These are phyloP conservation scores for Mycena haematopus DNA, from an alignment of 768 basidiomycete genomes.

Conservation along the genomic window DNA sequence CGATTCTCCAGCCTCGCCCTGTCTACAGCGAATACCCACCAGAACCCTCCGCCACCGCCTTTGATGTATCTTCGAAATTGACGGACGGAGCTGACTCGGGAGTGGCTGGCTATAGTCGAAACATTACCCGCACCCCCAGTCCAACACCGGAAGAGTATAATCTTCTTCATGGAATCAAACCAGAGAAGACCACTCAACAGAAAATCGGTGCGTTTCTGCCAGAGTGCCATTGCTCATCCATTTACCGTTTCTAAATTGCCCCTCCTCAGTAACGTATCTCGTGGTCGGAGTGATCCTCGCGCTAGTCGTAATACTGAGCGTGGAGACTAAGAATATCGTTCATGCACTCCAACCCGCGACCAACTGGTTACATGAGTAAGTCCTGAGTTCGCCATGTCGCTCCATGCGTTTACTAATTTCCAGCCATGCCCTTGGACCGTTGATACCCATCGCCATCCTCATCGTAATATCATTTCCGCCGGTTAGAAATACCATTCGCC, in stretches of 20 bases:
- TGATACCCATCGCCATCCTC: conserved; percentile 63
- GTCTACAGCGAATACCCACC: not conserved
- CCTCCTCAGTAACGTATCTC: conserved; percentile 33
- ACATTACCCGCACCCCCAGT: conserved; percentile 40
- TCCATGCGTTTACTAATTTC: not conserved
- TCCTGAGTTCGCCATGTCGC: conserved; percentile 27
- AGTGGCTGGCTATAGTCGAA: not conserved
- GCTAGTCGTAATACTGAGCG: conserved; percentile 45
- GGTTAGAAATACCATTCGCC: not conserved
- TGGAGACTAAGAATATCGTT: conserved; percentile 52
- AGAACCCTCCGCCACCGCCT: not conserved
- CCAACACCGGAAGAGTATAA: conserved; percentile 43
- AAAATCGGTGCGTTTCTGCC: conserved; percentile 9
- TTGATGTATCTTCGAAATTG: not conserved
- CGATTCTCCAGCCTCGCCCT: not conserved
- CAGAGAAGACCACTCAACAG: conserved; percentile 2
- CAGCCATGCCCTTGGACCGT: conserved; percentile 51
- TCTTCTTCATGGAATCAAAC: conserved; percentile 33
- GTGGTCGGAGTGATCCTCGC: conserved; percentile 39
- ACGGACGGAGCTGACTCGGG: not conserved
- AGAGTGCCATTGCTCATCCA: not conserved
- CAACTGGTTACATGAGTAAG: conserved; percentile 52
- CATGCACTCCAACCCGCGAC: conserved; percentile 54
- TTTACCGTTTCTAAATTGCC: not conserved
- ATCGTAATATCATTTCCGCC: conserved; percentile 46